These are phyloP conservation scores for Funneliformis geosporum DNA, from an alignment of 192 early-diverging fungal genomes.

Conservation along the genomic window DNA sequence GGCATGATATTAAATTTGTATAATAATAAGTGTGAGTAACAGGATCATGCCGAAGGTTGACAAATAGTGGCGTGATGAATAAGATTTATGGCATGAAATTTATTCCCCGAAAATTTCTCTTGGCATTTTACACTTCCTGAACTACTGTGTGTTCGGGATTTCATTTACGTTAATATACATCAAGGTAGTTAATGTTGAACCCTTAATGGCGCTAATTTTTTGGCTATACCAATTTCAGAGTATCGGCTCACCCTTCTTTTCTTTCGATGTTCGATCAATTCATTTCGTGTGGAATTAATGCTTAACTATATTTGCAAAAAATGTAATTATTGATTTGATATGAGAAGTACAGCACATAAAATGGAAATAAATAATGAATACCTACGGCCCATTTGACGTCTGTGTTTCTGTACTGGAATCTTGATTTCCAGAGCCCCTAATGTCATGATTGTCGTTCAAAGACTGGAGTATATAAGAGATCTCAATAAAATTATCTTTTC, in stretches of 20 bases:
- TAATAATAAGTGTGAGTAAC: too few relatives aligned
- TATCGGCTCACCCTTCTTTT: constrained; percentile 31
- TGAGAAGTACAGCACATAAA: constrained; percentile 20
- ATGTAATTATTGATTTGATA: constrained; percentile 28
- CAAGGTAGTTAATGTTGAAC: too few relatives aligned
- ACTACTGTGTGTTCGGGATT: too few relatives aligned
- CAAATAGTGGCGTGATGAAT: too few relatives aligned
- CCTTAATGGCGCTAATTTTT: constrained; percentile 33
- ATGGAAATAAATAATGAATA: constrained; percentile 20
- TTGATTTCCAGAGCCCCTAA: constrained; percentile 17
- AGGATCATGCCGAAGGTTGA: too few relatives aligned
- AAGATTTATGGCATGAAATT: too few relatives aligned
- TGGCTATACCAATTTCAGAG: constrained; percentile 27
- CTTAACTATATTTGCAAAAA: constrained; percentile 33
- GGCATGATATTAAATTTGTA: too few relatives aligned
- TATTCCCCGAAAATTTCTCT: too few relatives aligned
- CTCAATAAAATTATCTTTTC: constrained; percentile 26
- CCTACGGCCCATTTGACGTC: constrained; percentile 25
- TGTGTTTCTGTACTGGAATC: constrained; percentile 20
- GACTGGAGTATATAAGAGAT: constrained; percentile 30
- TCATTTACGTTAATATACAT: too few relatives aligned
- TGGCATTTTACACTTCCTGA: too few relatives aligned
- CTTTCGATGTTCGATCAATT: constrained; percentile 32
- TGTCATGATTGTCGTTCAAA: constrained; percentile 24
- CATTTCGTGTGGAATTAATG: constrained; percentile 32